Conservation (phyloP, 257 asterid species). For the Solanum tarijense region DNA sequence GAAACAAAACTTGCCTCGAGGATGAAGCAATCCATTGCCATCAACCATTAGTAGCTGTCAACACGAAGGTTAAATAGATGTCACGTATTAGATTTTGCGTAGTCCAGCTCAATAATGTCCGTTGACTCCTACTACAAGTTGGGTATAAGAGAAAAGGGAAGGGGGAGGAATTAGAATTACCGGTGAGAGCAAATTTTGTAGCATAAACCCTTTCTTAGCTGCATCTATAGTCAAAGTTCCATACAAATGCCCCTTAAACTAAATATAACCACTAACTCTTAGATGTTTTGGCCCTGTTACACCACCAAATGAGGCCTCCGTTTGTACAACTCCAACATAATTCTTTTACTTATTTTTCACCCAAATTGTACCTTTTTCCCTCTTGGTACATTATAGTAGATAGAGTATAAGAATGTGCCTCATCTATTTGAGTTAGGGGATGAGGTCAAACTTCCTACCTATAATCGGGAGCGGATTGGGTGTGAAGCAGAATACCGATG, state of each 20-base stretch:
- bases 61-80: not conserved
- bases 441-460: not conserved
- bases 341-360: not conserved
- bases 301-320: not conserved
- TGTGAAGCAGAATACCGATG: not conserved
- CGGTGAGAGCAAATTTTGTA: not conserved
- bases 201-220: not conserved
- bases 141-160: not conserved
- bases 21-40: conserved; percentile 93
- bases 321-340: not conserved
- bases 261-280: not conserved
- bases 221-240: not conserved
- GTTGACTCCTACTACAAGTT: not conserved
- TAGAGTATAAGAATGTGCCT: not conserved
- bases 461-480: not conserved
- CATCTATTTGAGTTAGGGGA: not conserved
- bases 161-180: not conserved
- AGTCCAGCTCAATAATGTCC: not conserved
- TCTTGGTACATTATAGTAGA: not conserved
- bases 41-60: conserved; percentile 84
- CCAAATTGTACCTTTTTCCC: not conserved
- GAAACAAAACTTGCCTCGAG: conserved; percentile 61
- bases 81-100: not conserved
- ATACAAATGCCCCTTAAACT: not conserved
- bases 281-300: not conserved